Evolutionary conservation across 148 eudicot species (phyloP), one percentile per base, ranked within the genome.

Genomic region (Dianthus caryophyllus): DNA sequence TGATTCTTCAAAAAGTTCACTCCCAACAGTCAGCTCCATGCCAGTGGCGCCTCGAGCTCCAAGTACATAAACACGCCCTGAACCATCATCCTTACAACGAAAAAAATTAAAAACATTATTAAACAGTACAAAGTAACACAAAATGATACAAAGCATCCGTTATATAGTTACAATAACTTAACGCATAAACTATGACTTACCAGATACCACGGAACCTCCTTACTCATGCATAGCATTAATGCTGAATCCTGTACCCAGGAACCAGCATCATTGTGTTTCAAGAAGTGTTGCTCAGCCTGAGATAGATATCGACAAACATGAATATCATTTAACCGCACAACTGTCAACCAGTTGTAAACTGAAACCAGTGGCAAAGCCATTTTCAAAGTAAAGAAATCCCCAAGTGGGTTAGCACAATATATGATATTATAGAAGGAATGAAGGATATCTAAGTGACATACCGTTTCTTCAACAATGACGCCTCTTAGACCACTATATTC

Each of bases 201-300:
- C 88, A 90, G 68, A 80, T 84, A 90, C 99, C 99, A 95, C 6
- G 97, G 96, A 61, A 88, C 97, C 82, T 95, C 99, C 77, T 85
- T 84, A 67, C 84, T 81, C 97, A 75, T 80, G 60, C 90, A 95
- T 14, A 88, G 85, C 93, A 95, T 84, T 72, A 88, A 65, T 39
- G 97, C 96, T 39, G 97, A 95, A 84, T 95, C 99, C 73, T 90
- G 97, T 73, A 90, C 85, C 99, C 99, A 95, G 20, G 97, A 90
- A 76, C 99, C 99, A 44, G 97, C 96, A 76, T 95, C 99, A 73
- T 90, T 95, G 81, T 90, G 96, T 68, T 90, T 95, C 71, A 95
- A 67, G 74, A 90, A 90, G 81, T 95, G 96, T 76, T 90, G 97
- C 77, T 95, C 99, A 22, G 90, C 90, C 99, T 95, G 64, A 18